Evolutionary conservation across 2,329 filamentous ascomycete genomes (phyloP).

Genomic region (Helicocarpus griseus): DNA sequence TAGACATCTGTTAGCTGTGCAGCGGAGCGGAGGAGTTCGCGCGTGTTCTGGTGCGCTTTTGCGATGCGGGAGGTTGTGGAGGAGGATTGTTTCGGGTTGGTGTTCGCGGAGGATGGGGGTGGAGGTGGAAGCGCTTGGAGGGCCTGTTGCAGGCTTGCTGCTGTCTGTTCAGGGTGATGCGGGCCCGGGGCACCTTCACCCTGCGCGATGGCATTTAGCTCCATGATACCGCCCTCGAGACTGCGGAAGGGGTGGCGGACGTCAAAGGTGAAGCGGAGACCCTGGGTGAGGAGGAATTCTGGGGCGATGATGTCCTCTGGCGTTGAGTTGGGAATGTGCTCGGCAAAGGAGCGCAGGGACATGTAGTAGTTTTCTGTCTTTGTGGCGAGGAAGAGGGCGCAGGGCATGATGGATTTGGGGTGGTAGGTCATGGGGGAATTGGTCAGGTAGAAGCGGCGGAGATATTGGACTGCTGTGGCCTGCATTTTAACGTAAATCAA

Average conservation of each 20-base stretch:
- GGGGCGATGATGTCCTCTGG: constrained; percentile 78
- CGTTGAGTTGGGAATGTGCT: constrained; percentile 59
- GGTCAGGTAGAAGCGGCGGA: constrained; percentile 89
- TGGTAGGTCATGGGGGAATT: constrained; percentile 97
- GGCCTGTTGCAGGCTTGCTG: constrained; percentile 22
- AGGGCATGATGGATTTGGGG: constrained; percentile 78
- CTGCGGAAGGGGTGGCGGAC: constrained; percentile 84
- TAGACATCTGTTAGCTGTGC: constrained; percentile 89
- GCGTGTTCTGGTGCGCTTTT: constrained; percentile 61
- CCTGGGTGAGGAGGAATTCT: constrained; percentile 87
- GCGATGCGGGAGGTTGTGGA: constrained; percentile 40
- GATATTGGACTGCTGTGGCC: constrained; percentile 78
- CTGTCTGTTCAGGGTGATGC: constrained; percentile 20
- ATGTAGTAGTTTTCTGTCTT: constrained; percentile 84
- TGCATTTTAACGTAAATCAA: constrained; percentile 17
- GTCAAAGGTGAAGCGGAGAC: constrained; percentile 85
- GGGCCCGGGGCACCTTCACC: constrained; percentile 41
- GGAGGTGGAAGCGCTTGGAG: constrained; percentile 24
- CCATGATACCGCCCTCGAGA: constrained; percentile 76
- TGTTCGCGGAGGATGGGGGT: constrained; percentile 16
- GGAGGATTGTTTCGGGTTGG: constrained; percentile 11
- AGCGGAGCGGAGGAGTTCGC: constrained; percentile 65
- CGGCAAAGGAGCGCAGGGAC: constrained; percentile 55
- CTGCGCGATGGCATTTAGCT: constrained; percentile 59
- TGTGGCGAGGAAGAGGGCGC: constrained; percentile 82